Evolutionary conservation across 192 early-diverging fungal genomes (phyloP).

Genomic region (Backusella circina): DNA sequence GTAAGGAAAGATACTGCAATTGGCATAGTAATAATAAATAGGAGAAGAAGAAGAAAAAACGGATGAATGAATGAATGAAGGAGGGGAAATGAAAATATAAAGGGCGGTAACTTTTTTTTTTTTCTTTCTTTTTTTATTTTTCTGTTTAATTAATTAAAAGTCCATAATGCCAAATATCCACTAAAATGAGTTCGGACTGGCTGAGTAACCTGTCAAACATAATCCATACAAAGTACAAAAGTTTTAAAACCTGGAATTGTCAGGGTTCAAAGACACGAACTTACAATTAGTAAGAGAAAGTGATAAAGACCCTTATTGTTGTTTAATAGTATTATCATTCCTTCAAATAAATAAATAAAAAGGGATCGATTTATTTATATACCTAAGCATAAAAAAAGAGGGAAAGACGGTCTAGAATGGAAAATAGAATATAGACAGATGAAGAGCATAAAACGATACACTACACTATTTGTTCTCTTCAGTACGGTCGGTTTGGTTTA

Average conservation of each 20-base stretch:
- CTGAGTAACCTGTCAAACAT: background rate
- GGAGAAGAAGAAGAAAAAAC: background rate
- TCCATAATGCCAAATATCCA: background rate
- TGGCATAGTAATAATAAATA: conserved; percentile 13
- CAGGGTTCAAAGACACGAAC: background rate
- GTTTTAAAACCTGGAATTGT: background rate
- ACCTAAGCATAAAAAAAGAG: background rate
- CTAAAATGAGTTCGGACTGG: background rate
- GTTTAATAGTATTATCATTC: background rate
- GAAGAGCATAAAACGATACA: background rate
- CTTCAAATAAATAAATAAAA: background rate
- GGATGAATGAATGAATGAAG: background rate
- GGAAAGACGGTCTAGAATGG: background rate
- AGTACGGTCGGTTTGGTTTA: background rate
- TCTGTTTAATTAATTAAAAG: background rate
- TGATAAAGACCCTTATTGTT: background rate
- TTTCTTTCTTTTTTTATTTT: background rate
- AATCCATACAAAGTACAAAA: background rate
- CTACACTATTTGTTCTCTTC: no score
- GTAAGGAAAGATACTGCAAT: conserved; percentile 13
- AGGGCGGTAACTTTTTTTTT: background rate
- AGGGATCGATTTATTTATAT: background rate
- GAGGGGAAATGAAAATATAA: background rate
- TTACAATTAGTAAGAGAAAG: background rate
- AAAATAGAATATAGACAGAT: background rate